Evolutionary conservation across 441 rosid species (phyloP).

Genomic region (Dalechampia spathulata): DNA sequence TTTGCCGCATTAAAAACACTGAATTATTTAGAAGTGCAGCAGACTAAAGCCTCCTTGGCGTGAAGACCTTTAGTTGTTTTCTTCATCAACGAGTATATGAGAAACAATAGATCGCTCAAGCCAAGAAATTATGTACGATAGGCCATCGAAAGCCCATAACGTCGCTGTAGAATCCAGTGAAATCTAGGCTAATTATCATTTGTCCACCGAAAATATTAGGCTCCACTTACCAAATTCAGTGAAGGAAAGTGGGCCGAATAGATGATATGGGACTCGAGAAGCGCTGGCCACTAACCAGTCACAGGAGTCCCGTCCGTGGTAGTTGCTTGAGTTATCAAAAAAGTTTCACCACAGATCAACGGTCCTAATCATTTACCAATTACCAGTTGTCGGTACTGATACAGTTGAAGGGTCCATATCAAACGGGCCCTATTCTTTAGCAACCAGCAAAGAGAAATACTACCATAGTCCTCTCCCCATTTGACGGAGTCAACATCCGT

Average conservation of each 20-base stretch:
- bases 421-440: background rate
- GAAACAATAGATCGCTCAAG: too few species aligned
- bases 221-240: background rate
- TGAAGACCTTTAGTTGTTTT: too few species aligned
- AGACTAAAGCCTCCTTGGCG: too few species aligned
- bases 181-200: too few species aligned
- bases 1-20: too few species aligned
- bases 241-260: background rate
- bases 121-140: too few species aligned
- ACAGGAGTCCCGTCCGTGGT: background rate
- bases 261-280: background rate
- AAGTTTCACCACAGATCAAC: background rate
- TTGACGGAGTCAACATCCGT: background rate
- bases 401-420: slow-evolving; percentile 6
- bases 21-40: too few species aligned
- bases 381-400: background rate
- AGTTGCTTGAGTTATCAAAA: background rate
- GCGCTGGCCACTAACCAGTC: background rate
- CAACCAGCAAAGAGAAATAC: background rate
- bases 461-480: background rate
- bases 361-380: background rate
- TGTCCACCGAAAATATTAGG: background rate
- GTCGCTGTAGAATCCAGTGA: too few species aligned
- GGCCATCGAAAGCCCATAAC: too few species aligned
- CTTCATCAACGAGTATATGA: too few species aligned